Conservation (phyloP, 495 filamentous ascomycete species). For the Neurospora sp. region DNA sequence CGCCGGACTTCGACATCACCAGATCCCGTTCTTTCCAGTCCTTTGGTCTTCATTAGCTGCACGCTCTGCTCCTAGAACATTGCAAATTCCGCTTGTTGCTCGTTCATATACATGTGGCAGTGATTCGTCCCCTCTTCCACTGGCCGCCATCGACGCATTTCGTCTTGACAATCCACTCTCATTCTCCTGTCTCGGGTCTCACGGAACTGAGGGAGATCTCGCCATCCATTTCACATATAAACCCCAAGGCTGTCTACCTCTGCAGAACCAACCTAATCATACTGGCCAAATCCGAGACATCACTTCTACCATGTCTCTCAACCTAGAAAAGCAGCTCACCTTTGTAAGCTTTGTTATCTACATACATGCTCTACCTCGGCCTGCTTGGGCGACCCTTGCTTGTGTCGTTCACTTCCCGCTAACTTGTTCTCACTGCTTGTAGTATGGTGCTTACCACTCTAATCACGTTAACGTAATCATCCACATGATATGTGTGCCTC, state of each 20-base stretch:
- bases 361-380: neutral
- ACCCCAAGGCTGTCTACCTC: neutral
- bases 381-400: neutral
- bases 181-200: neutral
- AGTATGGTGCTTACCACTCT: constrained; percentile 96
- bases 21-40: neutral
- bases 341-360: constrained; percentile 47
- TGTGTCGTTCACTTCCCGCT: neutral
- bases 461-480: constrained; percentile 83
- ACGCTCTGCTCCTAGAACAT: neutral
- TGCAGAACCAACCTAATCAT: neutral
- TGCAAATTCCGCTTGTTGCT: neutral
- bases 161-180: neutral
- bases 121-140: neutral
- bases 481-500: constrained; percentile 81
- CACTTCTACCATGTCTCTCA: constrained; percentile 50
- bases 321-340: constrained; percentile 68
- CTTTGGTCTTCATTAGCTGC: neutral
- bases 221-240: neutral
- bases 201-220: neutral
- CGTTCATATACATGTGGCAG: neutral
- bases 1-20: neutral
- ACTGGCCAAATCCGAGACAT: neutral
- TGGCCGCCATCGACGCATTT: neutral
- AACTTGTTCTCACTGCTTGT: constrained; percentile 7